phyloP scores from a whole-genome alignment of 495 filamentous ascomycete genomes.

The Wilcoxina mikolae region DNA sequence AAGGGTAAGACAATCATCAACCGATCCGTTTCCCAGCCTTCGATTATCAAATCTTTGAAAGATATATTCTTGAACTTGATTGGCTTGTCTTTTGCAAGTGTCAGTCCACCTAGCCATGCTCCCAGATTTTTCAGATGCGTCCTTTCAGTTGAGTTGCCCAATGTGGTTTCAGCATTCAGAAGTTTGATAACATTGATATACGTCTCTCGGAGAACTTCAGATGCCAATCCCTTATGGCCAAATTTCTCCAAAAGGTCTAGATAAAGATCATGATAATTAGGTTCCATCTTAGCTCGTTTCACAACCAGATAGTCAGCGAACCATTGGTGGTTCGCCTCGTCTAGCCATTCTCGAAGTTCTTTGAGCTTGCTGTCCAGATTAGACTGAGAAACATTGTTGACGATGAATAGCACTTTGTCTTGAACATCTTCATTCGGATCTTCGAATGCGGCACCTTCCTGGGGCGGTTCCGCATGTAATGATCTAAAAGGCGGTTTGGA shows the following conservation, averaged over 20 bases:
- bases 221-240: slow-evolving; percentile 60
- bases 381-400: slow-evolving; percentile 87
- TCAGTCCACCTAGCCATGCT: slow-evolving; percentile 83
- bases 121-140: slow-evolving; percentile 82
- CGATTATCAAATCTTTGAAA: slow-evolving; percentile 85
- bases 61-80: slow-evolving; percentile 94
- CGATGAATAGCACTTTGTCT: slow-evolving; percentile 83
- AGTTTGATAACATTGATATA: slow-evolving; percentile 70
- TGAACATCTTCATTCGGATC: slow-evolving; percentile 73
- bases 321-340: slow-evolving; percentile 79
- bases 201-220: slow-evolving; percentile 83
- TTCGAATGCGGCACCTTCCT: slow-evolving; percentile 45
- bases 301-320: slow-evolving; percentile 93
- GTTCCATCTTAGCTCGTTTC: slow-evolving; percentile 87
- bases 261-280: slow-evolving; percentile 87
- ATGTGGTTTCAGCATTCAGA: slow-evolving; percentile 73
- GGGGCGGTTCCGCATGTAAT: slow-evolving; percentile 55
- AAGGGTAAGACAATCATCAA: slow-evolving; percentile 88
- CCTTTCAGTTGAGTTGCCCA: slow-evolving; percentile 65
- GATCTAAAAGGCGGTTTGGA: slow-evolving; percentile 49
- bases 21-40: slow-evolving; percentile 79
- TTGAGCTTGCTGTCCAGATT: slow-evolving; percentile 70
- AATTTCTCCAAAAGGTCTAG: slow-evolving; percentile 77
- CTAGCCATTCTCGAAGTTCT: slow-evolving; percentile 62
- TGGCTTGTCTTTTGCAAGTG: slow-evolving; percentile 83